Percentiles rank a stretch among this genome's conserved stretches.
Evolutionary conservation across 306 rosid species (phyloP).

Genomic region (Casuarina cunninghamiana): DNA sequence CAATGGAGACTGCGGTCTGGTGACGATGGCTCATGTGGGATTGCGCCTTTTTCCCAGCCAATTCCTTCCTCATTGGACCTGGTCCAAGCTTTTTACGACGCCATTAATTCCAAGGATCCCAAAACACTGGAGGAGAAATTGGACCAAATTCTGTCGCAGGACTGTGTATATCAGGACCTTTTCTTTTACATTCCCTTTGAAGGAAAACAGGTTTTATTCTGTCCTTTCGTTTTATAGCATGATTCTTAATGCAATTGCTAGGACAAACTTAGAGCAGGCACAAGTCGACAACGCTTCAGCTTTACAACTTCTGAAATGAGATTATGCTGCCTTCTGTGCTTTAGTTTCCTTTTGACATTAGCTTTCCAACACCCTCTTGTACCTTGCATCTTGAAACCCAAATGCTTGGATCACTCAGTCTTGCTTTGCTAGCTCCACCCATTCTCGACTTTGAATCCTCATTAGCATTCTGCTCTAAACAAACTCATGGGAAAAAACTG

Average conservation of each 20-base stretch:
- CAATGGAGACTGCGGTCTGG: conserved; percentile 39
- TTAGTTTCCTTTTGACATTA: no score
- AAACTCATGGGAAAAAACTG: no score
- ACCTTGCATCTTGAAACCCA: no score
- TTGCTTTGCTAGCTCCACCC: no score
- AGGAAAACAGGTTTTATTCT: conserved; percentile 29
- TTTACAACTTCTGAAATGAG: no score
- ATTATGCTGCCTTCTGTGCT: no score
- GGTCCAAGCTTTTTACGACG: conserved; percentile 34
- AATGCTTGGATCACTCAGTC: no score
- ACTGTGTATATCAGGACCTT: conserved; percentile 42
- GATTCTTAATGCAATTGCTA: neutral
- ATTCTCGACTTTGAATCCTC: no score
- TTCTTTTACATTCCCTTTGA: conserved; percentile 36
- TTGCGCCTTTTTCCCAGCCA: conserved; percentile 20
- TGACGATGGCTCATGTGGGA: conserved; percentile 41
- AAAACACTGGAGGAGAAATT: conserved; percentile 23
- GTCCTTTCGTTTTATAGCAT: neutral
- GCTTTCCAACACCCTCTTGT: no score
- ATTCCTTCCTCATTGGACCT: conserved; percentile 14
- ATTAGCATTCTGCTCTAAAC: no score
- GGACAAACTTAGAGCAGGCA: neutral
- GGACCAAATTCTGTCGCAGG: conserved; percentile 33
- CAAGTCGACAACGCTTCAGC: no score
- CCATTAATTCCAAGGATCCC: conserved; percentile 33